Percentiles rank a stretch among this genome's conserved stretches.
These are phyloP conservation scores for Sordariomycetes sp. DNA, from an alignment of 2,329 filamentous ascomycete genomes.

Conservation along the genomic window DNA sequence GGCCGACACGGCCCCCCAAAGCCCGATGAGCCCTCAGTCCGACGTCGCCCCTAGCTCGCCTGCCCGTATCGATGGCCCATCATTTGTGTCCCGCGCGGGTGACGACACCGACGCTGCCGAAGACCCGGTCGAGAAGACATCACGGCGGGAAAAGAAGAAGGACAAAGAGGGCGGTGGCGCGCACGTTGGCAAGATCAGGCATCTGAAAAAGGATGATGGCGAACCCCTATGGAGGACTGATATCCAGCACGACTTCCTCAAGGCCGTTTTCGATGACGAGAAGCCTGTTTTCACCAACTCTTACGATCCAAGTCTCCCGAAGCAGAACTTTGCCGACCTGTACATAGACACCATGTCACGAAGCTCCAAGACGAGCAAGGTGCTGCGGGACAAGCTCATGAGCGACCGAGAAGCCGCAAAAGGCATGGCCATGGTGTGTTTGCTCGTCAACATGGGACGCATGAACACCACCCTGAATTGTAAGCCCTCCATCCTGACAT, in stretches of 20 bases:
- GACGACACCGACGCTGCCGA: conserved; percentile 25
- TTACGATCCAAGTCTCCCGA: conserved; percentile 58
- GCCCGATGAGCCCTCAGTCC: background rate
- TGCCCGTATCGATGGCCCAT: conserved; percentile 10
- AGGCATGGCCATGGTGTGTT: conserved; percentile 98
- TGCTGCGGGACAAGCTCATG: conserved; percentile 90
- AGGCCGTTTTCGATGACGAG: conserved; percentile 69
- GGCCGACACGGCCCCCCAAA: background rate
- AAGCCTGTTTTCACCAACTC: conserved; percentile 78
- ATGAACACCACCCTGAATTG: conserved; percentile 99
- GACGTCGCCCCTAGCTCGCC: conserved; percentile 4
- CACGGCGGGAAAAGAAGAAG: conserved; percentile 5
- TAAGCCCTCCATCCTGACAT: conserved; percentile 33
- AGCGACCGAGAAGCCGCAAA: conserved; percentile 87
- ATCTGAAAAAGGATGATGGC: conserved; percentile 83
- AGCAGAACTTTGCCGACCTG: conserved; percentile 82
- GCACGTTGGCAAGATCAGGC: conserved; percentile 61
- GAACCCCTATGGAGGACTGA: conserved; percentile 80
- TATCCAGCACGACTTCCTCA: conserved; percentile 82
- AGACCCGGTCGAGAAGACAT: conserved; percentile 1
- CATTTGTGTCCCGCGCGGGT: conserved; percentile 32
- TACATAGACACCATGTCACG: conserved; percentile 98
- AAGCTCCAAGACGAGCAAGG: conserved; percentile 98
- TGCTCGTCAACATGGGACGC: conserved; percentile 90
- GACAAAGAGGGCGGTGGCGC: conserved; percentile 21